These are phyloP conservation scores for Escovopsis sp. DNA, from an alignment of 2,329 filamentous ascomycete genomes.

Conservation along the genomic window DNA sequence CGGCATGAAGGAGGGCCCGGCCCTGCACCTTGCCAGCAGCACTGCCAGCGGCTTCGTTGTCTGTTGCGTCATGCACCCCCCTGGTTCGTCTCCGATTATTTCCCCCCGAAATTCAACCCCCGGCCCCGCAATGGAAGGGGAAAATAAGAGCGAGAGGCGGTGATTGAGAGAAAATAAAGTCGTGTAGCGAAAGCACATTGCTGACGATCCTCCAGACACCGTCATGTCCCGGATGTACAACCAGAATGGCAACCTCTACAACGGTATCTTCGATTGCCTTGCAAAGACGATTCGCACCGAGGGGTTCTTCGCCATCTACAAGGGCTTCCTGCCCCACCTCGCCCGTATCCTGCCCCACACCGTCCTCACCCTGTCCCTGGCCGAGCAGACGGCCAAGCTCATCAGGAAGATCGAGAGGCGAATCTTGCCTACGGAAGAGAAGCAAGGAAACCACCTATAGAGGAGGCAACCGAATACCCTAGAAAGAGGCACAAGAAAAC, in stretches of 20 bases:
- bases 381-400: slow-evolving; percentile 93
- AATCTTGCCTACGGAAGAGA: slow-evolving; percentile 28
- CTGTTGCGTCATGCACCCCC: slow-evolving; percentile 95
- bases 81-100: slow-evolving; percentile 39
- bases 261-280: slow-evolving; percentile 80
- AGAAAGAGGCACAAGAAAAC: no score
- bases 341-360: slow-evolving; percentile 92
- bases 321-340: slow-evolving; percentile 90
- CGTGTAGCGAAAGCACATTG: no score
- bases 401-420: slow-evolving; percentile 60
- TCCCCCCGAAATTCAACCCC: no score
- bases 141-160: no score
- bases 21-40: slow-evolving; percentile 77
- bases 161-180: no score
- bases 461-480: not conserved
- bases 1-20: slow-evolving; percentile 80
- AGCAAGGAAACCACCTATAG: slow-evolving; percentile 9
- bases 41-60: slow-evolving; percentile 88
- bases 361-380: slow-evolving; percentile 79
- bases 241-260: slow-evolving; percentile 95
- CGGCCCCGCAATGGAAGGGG: not conserved
- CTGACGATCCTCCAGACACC: slow-evolving; percentile 57
- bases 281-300: slow-evolving; percentile 84
- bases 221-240: slow-evolving; percentile 99
- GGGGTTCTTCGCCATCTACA: slow-evolving; percentile 86